Evolutionary conservation across 1,139 yeast genomes (phyloP).

Genomic region (Geotrichum reessii): DNA sequence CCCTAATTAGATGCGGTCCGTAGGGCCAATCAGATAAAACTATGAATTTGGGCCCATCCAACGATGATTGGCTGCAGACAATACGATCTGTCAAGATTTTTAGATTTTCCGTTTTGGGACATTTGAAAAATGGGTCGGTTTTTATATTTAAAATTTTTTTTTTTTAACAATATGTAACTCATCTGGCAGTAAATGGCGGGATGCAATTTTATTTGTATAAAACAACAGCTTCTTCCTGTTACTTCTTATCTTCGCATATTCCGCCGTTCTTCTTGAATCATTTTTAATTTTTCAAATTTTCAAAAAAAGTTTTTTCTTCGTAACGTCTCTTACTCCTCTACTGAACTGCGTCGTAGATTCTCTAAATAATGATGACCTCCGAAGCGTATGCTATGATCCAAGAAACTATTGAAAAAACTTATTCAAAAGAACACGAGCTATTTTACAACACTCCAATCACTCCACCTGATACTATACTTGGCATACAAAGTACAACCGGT

Average conservation of each 20-base stretch:
- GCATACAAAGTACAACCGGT: background rate
- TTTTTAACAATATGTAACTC: background rate
- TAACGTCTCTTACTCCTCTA: background rate
- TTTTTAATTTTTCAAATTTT: background rate
- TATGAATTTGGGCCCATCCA: background rate
- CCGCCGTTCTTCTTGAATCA: background rate
- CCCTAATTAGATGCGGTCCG: background rate
- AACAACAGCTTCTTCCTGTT: background rate
- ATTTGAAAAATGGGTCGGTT: background rate
- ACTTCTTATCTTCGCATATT: background rate
- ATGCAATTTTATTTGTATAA: background rate
- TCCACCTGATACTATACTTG: background rate
- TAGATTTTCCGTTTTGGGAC: background rate
- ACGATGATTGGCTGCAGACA: background rate
- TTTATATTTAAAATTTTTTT: background rate
- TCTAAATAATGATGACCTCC: background rate
- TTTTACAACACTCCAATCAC: background rate
- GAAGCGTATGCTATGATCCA: background rate
- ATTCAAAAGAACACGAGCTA: background rate
- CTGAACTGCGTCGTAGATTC: background rate
- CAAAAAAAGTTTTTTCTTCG: background rate
- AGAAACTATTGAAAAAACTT: background rate
- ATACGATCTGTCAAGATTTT: background rate
- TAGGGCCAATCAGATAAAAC: background rate
- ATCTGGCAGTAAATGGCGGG: background rate